Conservation (phyloP, 805 yeast species). For the Barnettozyma vustinii region DNA sequence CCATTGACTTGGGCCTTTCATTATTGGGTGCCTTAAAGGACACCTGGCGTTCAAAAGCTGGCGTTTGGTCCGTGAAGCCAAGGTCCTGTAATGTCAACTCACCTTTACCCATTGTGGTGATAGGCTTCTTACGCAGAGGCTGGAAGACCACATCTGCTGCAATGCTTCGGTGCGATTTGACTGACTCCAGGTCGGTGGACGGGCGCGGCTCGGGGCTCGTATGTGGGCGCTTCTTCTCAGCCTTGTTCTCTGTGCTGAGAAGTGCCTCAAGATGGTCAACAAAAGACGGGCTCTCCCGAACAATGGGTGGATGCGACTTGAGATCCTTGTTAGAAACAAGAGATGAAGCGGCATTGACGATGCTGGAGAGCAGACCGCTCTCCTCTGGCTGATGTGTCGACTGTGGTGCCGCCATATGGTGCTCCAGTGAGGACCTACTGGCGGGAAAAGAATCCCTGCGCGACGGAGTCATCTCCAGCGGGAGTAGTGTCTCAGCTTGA, state of each 20-base stretch:
- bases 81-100: conserved; percentile 38
- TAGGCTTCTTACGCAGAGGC: conserved; percentile 40
- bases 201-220: background rate
- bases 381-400: conserved; percentile 23
- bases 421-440: conserved; percentile 5
- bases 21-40: background rate
- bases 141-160: conserved; percentile 34
- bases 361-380: conserved; percentile 35
- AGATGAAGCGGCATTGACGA: conserved; percentile 33
- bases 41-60: conserved; percentile 2
- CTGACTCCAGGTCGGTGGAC: background rate
- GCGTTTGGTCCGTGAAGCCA: conserved; percentile 13
- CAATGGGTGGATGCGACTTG: conserved; percentile 8
- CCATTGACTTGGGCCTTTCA: background rate
- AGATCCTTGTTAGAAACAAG: conserved; percentile 1
- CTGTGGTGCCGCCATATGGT: conserved; percentile 13
- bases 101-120: conserved; percentile 52
- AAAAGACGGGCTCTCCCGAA: background rate
- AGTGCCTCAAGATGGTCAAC: conserved; percentile 32
- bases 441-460: background rate
- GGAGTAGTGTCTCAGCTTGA: background rate
- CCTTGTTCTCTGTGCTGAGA: conserved; percentile 15
- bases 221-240: conserved; percentile 2
- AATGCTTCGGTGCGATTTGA: conserved; percentile 9
- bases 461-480: background rate